Evolutionary conservation across 139 green algal genomes (phyloP), one percentile per base, ranked within the genome.

Genomic region (Chlamydomonas eustigma): DNA sequence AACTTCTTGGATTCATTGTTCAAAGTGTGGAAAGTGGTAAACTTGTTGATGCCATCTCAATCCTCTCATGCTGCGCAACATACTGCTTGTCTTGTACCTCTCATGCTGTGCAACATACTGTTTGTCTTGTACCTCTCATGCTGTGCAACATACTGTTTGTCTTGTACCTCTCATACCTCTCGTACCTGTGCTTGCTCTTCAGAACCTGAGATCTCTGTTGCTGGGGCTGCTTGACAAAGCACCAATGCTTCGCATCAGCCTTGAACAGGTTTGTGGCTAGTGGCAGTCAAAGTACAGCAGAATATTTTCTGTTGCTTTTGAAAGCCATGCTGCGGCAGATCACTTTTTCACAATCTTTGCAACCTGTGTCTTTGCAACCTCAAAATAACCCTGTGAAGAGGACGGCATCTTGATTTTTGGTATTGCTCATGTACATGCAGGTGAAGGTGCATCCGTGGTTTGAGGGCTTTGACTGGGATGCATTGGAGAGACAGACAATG

Each of bases 191-290:
- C 72, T 30, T 35, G 8, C 64, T 74, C 25, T 18, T n/a, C 38
- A 39, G 63, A 18, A 51, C 4, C 22, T 35, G 36, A 70, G 70
- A 52, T 74, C 75, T 34, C 38, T 81, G 51, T 70, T 81, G 4
- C 25, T 5, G 4, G 4, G 22, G 4, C 38, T 81, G 70, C 77
- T 81, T 33, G 77, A 81, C 34, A 81, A 81, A 39, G 30, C 35
- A 2, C 77, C 77, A 81, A 24, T 70, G 77, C 52, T 37, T 68
- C n/a, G 22, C 52, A 68, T 31, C 34, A 35, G 6, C 8, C 32
- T 4, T 37, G 52, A 28, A 28, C 12, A 18, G 44, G 44, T 28
- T 12, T 58, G 44, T 12, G 44, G 44, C 12, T 58, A 18, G 18
- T 58, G 44, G 12, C 12, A 12, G 12, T 58, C 12, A 18, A 12